phyloP scores from a whole-genome alignment of 2,329 filamentous ascomycete genomes.

The Cephalotrichum gorgonifer region DNA sequence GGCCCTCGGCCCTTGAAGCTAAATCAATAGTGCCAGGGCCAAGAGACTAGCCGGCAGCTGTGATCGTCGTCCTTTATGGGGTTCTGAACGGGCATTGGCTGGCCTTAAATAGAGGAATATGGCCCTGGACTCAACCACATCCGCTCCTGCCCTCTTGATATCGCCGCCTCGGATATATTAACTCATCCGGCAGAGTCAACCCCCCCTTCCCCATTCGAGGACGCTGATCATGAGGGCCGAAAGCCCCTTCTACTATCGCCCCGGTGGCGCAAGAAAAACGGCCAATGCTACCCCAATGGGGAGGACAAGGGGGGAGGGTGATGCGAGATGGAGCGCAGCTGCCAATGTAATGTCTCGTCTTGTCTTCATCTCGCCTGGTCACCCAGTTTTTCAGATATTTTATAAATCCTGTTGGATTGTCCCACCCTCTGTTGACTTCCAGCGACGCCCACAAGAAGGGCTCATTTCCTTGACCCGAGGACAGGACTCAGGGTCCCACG shows the following conservation, averaged over 20 bases:
- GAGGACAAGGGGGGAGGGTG: too few relatives aligned
- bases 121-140: background rate
- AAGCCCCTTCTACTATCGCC: background rate
- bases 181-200: background rate
- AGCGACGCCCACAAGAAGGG: background rate
- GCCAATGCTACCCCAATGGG: background rate
- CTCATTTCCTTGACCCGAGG: background rate
- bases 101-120: background rate
- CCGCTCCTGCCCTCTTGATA: background rate
- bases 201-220: background rate
- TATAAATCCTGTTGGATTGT: background rate
- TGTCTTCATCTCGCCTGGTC: background rate
- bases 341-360: background rate
- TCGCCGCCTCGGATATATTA: background rate
- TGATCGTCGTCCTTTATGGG: background rate
- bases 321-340: background rate
- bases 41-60: background rate
- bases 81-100: background rate
- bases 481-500: background rate
- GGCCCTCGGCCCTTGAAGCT: background rate
- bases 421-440: background rate
- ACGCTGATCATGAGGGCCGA: background rate
- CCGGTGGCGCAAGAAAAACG: background rate
- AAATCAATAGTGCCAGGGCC: background rate
- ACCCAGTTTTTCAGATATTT: background rate